phyloP scores from a whole-genome alignment of 169 alveolate genomes.

The Plasmodium sp. region DNA sequence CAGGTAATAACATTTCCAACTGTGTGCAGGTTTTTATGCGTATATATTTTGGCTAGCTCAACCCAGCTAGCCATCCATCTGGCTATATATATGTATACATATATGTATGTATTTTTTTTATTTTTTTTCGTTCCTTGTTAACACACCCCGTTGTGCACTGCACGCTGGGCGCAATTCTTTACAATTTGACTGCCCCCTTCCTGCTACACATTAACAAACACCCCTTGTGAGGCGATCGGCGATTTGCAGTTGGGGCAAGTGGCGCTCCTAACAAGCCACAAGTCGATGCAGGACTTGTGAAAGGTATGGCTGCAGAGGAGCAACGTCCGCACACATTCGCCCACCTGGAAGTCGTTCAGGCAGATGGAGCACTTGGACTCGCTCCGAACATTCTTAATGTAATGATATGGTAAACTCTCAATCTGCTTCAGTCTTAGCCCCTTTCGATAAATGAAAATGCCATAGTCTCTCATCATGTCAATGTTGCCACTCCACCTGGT shows the following conservation, averaged over 20 bases:
- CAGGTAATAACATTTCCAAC: neutral
- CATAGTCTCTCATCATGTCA: constrained; percentile 81
- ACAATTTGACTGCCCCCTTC: neutral
- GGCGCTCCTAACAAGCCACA: constrained; percentile 87
- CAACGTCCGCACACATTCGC: constrained; percentile 80
- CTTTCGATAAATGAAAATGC: constrained; percentile 80
- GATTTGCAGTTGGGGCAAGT: constrained; percentile 86
- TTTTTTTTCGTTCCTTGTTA: neutral
- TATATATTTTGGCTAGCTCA: constrained; percentile 5
- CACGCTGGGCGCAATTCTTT: neutral
- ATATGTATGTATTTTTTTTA: neutral
- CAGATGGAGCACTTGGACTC: constrained; percentile 55
- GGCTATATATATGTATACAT: neutral
- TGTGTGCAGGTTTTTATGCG: neutral
- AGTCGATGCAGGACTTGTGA: constrained; percentile 85
- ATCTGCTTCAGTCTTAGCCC: constrained; percentile 74
- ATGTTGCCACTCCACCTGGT: constrained; percentile 31
- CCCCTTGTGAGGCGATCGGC: constrained; percentile 69
- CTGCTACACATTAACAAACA: constrained; percentile 13
- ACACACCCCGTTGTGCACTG: neutral
- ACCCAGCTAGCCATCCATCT: neutral
- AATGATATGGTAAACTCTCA: constrained; percentile 42
- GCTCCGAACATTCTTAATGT: constrained; percentile 6
- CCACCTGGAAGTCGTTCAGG: constrained; percentile 40
- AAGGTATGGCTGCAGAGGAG: constrained; percentile 85